phyloP scores from a whole-genome alignment of 768 basidiomycete species.

The Gymnopilus dilepis region DNA sequence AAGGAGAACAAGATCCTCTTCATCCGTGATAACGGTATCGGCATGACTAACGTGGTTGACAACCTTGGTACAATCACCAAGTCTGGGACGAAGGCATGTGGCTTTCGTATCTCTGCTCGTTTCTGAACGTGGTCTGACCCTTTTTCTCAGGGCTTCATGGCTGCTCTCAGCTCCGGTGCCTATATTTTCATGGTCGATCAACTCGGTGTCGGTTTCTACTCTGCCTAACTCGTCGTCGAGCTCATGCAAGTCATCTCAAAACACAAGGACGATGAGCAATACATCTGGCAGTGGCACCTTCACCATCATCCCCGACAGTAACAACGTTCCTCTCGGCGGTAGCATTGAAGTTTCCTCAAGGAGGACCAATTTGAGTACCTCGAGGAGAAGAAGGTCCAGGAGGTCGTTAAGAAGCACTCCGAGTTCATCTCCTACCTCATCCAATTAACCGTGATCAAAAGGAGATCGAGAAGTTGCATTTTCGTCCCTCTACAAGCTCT shows the following conservation, averaged over 20 bases:
- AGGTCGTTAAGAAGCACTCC: conserved; percentile 99
- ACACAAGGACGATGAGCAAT: conserved; percentile 99
- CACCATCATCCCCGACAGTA: conserved; percentile 93
- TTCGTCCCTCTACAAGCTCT: conserved; percentile 8
- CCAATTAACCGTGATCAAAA: conserved; percentile 97
- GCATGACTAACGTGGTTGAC: conserved; percentile 99
- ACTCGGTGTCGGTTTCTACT: conserved; percentile 99
- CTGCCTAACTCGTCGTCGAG: conserved; percentile 98
- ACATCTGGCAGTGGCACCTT: conserved; percentile 99
- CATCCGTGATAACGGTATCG: conserved; percentile 95
- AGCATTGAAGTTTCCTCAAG: conserved; percentile 96
- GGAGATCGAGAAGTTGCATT: conserved; percentile 93
- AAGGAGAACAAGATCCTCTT: conserved; percentile 92
- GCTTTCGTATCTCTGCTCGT: background rate
- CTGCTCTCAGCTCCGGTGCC: conserved; percentile 92
- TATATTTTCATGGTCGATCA: conserved; percentile 99
- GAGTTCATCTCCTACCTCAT: conserved; percentile 99
- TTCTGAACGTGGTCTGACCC: conserved; percentile 8
- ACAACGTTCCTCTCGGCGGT: conserved; percentile 89
- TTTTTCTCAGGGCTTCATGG: conserved; percentile 91
- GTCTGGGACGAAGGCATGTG: conserved; percentile 83
- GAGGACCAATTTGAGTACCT: conserved; percentile 99
- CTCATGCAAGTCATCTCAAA: conserved; percentile 98
- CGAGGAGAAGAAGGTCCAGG: conserved; percentile 99
- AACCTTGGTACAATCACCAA: conserved; percentile 97